Evolutionary conservation across 352 stramenopile species (phyloP).

Genomic region (Phytophthora pinifolia): DNA sequence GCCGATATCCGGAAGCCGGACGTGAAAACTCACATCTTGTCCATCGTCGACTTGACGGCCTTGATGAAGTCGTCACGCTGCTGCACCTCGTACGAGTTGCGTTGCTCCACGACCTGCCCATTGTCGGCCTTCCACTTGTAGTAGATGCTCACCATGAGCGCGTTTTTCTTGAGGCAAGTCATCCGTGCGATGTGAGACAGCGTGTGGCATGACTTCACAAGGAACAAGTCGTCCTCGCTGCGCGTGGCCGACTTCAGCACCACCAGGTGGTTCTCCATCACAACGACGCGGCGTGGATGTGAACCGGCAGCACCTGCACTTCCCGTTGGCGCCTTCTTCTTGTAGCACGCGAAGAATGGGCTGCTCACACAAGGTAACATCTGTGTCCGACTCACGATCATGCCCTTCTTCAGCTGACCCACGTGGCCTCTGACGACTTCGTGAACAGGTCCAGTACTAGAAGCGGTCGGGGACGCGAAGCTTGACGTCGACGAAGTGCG

Average conservation of each 20-base stretch:
- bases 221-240: conserved; percentile 71
- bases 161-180: conserved; percentile 90
- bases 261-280: conserved; percentile 75
- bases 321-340: conserved; percentile 60
- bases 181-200: conserved; percentile 76
- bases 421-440: conserved; percentile 56
- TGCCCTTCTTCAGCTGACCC: conserved; percentile 57
- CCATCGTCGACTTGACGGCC: conserved; percentile 77
- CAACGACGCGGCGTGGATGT: conserved; percentile 56
- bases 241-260: conserved; percentile 71
- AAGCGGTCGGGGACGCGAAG: conserved; percentile 31
- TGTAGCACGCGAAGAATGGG: conserved; percentile 86
- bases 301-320: conserved; percentile 6
- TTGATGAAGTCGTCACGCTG: conserved; percentile 89
- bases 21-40: conserved; percentile 53
- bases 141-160: conserved; percentile 86
- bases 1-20: too few relatives aligned
- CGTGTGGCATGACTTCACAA: conserved; percentile 76
- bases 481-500: conserved; percentile 47
- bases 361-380: conserved; percentile 70
- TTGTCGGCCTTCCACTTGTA: conserved; percentile 71
- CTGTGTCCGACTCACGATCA: conserved; percentile 64
- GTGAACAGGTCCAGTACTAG: conserved; percentile 36
- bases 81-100: conserved; percentile 85
- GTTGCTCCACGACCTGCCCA: conserved; percentile 49